phyloP scores from a whole-genome alignment of 2,329 filamentous ascomycete species.

The Chaetomiaceae sp. region DNA sequence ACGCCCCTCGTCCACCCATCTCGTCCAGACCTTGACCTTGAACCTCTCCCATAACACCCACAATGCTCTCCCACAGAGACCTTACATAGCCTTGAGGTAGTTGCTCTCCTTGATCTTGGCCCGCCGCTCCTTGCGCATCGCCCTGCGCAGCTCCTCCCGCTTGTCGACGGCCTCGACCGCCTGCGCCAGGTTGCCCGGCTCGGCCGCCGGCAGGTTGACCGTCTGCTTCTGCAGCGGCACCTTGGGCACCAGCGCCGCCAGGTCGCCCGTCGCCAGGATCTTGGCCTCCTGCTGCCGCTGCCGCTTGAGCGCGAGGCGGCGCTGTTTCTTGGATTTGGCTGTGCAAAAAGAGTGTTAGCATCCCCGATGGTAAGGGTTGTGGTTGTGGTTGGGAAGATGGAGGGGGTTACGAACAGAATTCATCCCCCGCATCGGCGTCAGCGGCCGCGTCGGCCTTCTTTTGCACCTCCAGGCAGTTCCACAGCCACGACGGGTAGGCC shows the following conservation, averaged over 20 bases:
- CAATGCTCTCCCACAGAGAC: neutral
- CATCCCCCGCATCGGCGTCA: constrained; percentile 59
- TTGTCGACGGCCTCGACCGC: constrained; percentile 46
- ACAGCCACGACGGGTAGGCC: constrained; percentile 78
- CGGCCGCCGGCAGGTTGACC: constrained; percentile 61
- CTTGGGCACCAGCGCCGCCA: constrained; percentile 62
- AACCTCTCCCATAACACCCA: neutral
- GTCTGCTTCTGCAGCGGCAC: constrained; percentile 73
- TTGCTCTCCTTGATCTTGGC: constrained; percentile 78
- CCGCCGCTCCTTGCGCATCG: constrained; percentile 70
- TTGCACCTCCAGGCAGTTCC: constrained; percentile 63
- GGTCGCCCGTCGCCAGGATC: constrained; percentile 61
- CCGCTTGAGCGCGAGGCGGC: constrained; percentile 64
- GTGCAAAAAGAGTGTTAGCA: neutral
- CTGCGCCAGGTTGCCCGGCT: constrained; percentile 40
- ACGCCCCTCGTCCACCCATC: neutral
- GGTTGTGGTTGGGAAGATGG: neutral
- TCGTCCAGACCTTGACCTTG: neutral
- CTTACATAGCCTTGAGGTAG: constrained; percentile 76
- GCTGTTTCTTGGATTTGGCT: constrained; percentile 85
- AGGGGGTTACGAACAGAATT: constrained; percentile 64
- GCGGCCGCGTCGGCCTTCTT: constrained; percentile 48
- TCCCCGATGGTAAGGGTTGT: neutral
- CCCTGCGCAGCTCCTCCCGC: constrained; percentile 61
- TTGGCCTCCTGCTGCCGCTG: constrained; percentile 53